These are phyloP conservation scores for Asterella californica DNA, from an alignment of 225 moss, liverwort and hornwort genomes.

Conservation along the genomic window DNA sequence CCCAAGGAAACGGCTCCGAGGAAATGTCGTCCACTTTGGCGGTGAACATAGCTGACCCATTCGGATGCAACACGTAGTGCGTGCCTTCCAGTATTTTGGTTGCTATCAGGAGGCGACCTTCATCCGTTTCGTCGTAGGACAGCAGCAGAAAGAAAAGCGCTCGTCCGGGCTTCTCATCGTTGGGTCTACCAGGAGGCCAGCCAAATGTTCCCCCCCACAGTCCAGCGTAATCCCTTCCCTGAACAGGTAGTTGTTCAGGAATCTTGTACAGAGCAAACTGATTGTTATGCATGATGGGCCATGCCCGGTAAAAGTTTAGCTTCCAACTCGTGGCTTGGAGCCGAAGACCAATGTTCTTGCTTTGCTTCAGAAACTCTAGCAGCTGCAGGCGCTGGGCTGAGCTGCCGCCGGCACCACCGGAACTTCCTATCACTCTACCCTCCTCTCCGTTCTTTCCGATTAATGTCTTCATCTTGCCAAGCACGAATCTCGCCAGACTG, in stretches of 20 bases:
- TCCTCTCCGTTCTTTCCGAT: constrained; percentile 39
- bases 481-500: constrained; percentile 41
- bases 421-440: constrained; percentile 8
- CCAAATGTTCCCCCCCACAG: constrained; percentile 65
- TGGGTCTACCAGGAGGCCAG: constrained; percentile 45
- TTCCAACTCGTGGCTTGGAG: constrained; percentile 52
- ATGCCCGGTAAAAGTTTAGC: constrained; percentile 54
- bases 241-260: constrained; percentile 45
- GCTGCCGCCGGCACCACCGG: constrained; percentile 14
- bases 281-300: constrained; percentile 58
- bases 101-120: constrained; percentile 51
- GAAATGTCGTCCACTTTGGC: constrained; percentile 53
- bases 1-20: constrained; percentile 47
- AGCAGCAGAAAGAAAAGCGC: constrained; percentile 52
- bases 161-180: constrained; percentile 40
- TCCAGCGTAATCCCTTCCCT: constrained; percentile 50
- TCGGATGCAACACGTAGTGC: constrained; percentile 53
- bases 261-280: constrained; percentile 62
- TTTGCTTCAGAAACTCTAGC: constrained; percentile 55
- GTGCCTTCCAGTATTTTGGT: constrained; percentile 62
- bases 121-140: constrained; percentile 51
- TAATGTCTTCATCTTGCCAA: constrained; percentile 51
- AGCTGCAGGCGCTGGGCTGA: constrained; percentile 44
- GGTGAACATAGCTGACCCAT: constrained; percentile 66
- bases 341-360: constrained; percentile 43